Evolutionary conservation across 2,329 filamentous ascomycete genomes (phyloP).

Genomic region (Cladosporium sp.): DNA sequence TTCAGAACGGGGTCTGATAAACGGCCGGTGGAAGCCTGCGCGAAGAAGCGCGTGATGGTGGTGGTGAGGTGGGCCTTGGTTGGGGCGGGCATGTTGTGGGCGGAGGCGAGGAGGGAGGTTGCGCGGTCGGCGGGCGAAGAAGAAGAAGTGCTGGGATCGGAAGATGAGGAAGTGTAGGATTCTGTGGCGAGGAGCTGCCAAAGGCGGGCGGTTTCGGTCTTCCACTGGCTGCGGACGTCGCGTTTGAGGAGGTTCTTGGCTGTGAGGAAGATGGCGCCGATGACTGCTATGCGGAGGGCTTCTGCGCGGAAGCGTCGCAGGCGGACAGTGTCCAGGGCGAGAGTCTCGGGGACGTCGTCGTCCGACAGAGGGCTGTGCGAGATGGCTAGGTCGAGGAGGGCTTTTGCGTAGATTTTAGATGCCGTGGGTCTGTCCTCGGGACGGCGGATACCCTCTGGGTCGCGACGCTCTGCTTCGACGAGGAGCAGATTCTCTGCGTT

Average conservation of each 20-base stretch:
- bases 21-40: constrained; percentile 51
- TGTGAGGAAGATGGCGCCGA: constrained; percentile 73
- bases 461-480: constrained; percentile 66
- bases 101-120: constrained; percentile 52
- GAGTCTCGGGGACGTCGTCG: constrained; percentile 69
- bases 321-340: constrained; percentile 68
- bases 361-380: constrained; percentile 57
- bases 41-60: constrained; percentile 53
- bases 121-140: constrained; percentile 42
- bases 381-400: constrained; percentile 75
- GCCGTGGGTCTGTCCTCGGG: constrained; percentile 64
- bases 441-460: constrained; percentile 68
- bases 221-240: constrained; percentile 77
- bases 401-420: constrained; percentile 73
- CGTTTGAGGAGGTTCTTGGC: constrained; percentile 83
- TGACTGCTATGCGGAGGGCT: constrained; percentile 67
- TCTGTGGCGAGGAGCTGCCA: constrained; percentile 67
- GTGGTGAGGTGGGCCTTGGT: constrained; percentile 48
- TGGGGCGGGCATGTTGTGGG: constrained; percentile 52
- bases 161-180: constrained; percentile 51
- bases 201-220: constrained; percentile 70
- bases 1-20: constrained; percentile 66
- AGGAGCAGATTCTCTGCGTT: constrained; percentile 65
- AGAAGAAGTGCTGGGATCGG: constrained; percentile 18
- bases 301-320: constrained; percentile 60